A percentile compares a stretch with the other conserved stretches of the same genome.
These are phyloP conservation scores for Bathelium albidoporum DNA, from an alignment of 495 filamentous ascomycete species.

Conservation along the genomic window DNA sequence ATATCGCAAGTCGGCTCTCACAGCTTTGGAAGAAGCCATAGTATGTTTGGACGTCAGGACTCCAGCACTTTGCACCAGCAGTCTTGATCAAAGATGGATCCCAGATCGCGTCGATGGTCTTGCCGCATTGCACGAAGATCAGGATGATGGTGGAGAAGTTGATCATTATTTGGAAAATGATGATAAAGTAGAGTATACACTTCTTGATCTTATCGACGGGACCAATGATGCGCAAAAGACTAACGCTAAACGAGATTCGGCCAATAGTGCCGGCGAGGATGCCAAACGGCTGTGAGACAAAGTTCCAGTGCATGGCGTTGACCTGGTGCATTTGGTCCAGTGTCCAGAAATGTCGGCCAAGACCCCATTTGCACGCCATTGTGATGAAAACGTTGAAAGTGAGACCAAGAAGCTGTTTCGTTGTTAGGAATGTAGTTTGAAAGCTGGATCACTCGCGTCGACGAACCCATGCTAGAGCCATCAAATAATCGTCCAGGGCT, in stretches of 20 bases:
- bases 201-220: neutral
- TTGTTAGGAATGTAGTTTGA: neutral
- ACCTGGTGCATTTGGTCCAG: neutral
- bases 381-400: neutral
- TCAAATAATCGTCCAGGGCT: neutral
- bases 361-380: neutral
- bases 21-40: slow-evolving; percentile 1
- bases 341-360: slow-evolving; percentile 1
- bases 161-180: neutral
- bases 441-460: neutral
- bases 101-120: neutral
- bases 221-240: neutral
- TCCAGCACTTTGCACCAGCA: neutral
- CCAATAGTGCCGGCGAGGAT: neutral
- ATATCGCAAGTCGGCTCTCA: neutral
- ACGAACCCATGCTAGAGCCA: neutral
- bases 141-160: neutral
- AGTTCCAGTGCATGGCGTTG: slow-evolving; percentile 3
- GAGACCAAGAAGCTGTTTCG: neutral
- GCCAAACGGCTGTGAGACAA: neutral
- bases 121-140: neutral
- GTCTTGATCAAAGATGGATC: neutral
- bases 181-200: neutral
- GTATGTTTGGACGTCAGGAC: neutral
- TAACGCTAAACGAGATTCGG: neutral